Conservation (phyloP, 169 alveolate species). For the Eimeria falciformis region DNA sequence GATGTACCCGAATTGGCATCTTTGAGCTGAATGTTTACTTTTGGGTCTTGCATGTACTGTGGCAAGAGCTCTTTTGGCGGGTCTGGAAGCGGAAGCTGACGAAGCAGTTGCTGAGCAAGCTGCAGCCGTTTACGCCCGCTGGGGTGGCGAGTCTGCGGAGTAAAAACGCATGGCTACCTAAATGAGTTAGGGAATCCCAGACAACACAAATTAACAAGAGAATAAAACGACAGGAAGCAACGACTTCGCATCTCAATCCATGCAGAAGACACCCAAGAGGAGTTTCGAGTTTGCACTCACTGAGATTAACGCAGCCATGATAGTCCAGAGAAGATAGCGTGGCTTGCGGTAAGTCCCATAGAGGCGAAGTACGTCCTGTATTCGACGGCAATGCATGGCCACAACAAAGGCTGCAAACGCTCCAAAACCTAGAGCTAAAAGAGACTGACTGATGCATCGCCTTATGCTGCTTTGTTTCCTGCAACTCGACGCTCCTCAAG, state of each 20-base stretch:
- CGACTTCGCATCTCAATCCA: too few relatives aligned
- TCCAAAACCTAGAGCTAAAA: background rate
- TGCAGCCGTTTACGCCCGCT: background rate
- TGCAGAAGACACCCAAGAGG: too few relatives aligned
- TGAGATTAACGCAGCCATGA: background rate
- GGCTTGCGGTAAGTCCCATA: background rate
- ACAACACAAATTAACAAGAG: too few relatives aligned
- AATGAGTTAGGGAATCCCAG: too few relatives aligned
- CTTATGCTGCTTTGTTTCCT: too few relatives aligned
- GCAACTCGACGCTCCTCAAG: too few relatives aligned
- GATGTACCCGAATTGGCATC: background rate
- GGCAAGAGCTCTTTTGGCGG: background rate
- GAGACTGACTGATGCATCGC: too few relatives aligned
- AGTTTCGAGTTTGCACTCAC: background rate
- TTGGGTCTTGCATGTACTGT: constrained; percentile 8
- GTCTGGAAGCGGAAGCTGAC: background rate
- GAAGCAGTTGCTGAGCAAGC: constrained; percentile 26
- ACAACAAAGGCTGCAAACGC: background rate
- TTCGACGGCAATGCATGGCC: background rate
- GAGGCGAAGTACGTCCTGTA: background rate
- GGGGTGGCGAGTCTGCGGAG: constrained; percentile 1
- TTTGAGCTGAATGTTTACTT: background rate
- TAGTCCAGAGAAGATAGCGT: background rate
- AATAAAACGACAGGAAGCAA: too few relatives aligned
- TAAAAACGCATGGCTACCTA: background rate